Evolutionary conservation across 2,329 filamentous ascomycete genomes (phyloP).

Genomic region (Ophiocordyceps polyrhachis-furcata): DNA sequence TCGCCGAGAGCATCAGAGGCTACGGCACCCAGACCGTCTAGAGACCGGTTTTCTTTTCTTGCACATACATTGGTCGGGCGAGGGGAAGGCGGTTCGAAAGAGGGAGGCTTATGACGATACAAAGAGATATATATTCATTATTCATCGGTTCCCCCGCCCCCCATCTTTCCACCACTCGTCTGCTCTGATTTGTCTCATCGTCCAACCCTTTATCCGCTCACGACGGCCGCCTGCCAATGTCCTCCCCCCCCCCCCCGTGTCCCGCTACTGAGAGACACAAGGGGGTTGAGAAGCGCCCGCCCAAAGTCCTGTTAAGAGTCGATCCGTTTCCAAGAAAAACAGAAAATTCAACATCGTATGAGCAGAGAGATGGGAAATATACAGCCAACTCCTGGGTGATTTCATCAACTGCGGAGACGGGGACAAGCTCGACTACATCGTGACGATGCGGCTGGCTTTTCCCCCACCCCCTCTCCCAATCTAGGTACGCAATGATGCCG

Average conservation of each 20-base stretch:
- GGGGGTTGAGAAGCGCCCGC: too few species aligned
- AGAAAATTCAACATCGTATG: neutral
- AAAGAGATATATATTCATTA: neutral
- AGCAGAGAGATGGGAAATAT: neutral
- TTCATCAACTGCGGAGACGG: constrained; percentile 2
- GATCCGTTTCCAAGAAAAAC: neutral
- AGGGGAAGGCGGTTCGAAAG: too few species aligned
- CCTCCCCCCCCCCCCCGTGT: too few species aligned
- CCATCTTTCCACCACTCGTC: neutral
- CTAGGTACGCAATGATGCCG: too few species aligned
- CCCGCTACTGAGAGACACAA: too few species aligned
- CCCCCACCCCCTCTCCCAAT: neutral
- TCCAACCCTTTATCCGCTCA: neutral
- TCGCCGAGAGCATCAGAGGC: constrained; percentile 84
- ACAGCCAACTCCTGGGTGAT: constrained; percentile 6
- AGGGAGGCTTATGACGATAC: neutral
- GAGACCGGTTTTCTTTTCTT: neutral
- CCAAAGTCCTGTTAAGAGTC: constrained; percentile 1
- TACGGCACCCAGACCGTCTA: constrained; percentile 71
- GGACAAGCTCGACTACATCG: neutral
- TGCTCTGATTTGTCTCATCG: neutral
- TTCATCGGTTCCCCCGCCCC: neutral
- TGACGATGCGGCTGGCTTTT: neutral
- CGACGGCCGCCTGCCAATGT: neutral
- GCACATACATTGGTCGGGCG: too few species aligned